Percentiles rank a stretch among this genome's conserved stretches.
Conservation (phyloP, 164 flowering plant species). For the Protea cynaroides region DNA sequence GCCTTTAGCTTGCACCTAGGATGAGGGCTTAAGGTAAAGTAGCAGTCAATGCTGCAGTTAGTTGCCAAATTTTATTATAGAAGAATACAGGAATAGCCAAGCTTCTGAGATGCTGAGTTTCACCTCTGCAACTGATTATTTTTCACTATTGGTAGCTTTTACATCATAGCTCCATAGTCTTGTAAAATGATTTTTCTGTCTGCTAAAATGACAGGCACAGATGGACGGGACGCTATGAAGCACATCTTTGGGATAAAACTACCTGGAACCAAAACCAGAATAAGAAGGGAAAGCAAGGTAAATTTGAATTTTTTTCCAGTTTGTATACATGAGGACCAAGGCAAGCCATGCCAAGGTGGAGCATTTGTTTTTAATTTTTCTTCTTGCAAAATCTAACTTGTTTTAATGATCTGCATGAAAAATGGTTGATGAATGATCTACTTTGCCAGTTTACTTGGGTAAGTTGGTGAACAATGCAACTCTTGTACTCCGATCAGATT, state of each 20-base stretch:
- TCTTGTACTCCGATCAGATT: background rate
- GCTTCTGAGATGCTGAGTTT: background rate
- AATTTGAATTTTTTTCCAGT: constrained; percentile 1
- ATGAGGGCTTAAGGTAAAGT: too few species aligned
- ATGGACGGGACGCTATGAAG: constrained; percentile 99
- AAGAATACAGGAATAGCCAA: too few species aligned
- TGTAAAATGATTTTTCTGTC: constrained; percentile 9
- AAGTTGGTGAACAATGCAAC: constrained; percentile 19
- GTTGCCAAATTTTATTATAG: too few species aligned
- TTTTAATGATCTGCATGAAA: constrained; percentile 23
- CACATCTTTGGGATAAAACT: constrained; percentile 99
- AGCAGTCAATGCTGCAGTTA: too few species aligned
- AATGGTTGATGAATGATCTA: constrained; percentile 16
- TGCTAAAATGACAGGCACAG: constrained; percentile 61
- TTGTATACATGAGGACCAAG: background rate
- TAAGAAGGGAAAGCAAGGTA: constrained; percentile 99
- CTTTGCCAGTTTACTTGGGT: constrained; percentile 81
- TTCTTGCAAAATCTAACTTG: constrained; percentile 18
- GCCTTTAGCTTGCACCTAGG: too few species aligned
- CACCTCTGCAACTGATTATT: background rate
- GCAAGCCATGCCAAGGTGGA: background rate
- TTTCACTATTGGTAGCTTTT: background rate
- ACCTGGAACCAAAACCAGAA: constrained; percentile 99
- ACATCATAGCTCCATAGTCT: background rate
- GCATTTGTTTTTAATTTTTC: background rate